Base-by-base conservation (phyloP, 169 alveolate species). In the Cryptosporidium sp. region DNA sequence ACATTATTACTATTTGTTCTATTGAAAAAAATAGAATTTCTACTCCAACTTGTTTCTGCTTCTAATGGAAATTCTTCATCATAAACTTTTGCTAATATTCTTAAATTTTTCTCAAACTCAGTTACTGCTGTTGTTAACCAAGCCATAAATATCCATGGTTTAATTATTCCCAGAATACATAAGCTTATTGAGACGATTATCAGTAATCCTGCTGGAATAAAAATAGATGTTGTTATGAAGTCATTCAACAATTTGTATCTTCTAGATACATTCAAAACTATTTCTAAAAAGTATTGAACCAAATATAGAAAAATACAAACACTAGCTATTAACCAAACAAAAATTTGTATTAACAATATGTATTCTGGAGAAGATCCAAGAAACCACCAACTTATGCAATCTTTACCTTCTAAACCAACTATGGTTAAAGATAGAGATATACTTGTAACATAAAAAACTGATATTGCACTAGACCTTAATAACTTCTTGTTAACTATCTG, bases 351-450 rank as follows among this genome's bases (percentile, higher is more conserved):
- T 0, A 31, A 8, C 12, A 80, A 7, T 44, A 80, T 14, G 53
- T 62, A 80, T 44, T 62, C 80, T 44, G 89, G 89, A 65, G 69
- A 42, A 8, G 80, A 48, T 23, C 89, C 89, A n/a, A 80, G 48
- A 80, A 80, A 80, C 89, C 89, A 80, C 89, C 89, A 80, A 80
- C 29, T 65, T 26, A 80, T 80, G 23, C 89, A 80, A 51, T 80
- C 75, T 31, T 39, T 60, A 2, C 80, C 89, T 42, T 80, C 69
- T 14, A 80, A 39, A 21, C 89, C 89, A 61, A 26, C 33, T 9
- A 62, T 44, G 5, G 69, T 61, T 21, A 80, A 45, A 6, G 80
- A 80, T 26, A 65, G 26, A 21, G 80, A 61, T 26, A 80, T 16
- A 45, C 65, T 44, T 61, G 56, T 26, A 16, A 80, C 42, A 42